Conservation (phyloP, 345 rosid genomes). For the Ricinus communis region DNA sequence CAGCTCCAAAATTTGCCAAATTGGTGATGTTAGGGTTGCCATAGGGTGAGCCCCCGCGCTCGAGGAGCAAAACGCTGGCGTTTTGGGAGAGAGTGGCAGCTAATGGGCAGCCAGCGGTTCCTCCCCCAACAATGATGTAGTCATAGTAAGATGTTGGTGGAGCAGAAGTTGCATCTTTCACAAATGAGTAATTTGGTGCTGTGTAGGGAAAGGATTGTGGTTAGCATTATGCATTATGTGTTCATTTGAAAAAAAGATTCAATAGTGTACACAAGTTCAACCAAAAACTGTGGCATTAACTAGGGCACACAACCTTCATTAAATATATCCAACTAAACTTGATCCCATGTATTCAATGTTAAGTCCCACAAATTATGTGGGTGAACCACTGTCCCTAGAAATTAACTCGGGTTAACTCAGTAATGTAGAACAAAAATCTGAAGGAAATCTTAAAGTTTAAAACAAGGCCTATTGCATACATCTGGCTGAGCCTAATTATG, state of each 20-base stretch:
- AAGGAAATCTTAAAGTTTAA: no score
- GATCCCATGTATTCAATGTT: no score
- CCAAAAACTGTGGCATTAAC: background rate
- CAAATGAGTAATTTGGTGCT: conserved; percentile 25
- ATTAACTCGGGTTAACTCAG: no score
- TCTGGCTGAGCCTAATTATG: no score
- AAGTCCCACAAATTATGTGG: no score
- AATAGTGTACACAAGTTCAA: background rate
- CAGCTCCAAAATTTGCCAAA: conserved; percentile 22
- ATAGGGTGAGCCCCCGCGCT: conserved; percentile 33
- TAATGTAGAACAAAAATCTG: no score
- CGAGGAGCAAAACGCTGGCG: conserved; percentile 27
- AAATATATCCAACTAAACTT: no score
- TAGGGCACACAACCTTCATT: background rate
- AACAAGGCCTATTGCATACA: no score
- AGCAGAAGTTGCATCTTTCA: conserved; percentile 23
- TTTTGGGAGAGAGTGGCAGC: conserved; percentile 32
- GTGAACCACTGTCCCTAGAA: no score
- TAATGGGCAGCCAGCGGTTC: conserved; percentile 34
- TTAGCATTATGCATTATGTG: no score
- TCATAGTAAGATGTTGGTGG: conserved; percentile 29
- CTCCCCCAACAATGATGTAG: conserved; percentile 36
- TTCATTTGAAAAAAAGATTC: no score
- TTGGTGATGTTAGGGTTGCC: conserved; percentile 28
- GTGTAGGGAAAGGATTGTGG: background rate